Base-by-base conservation (phyloP, 2,329 filamentous ascomycete genomes). In the Colletotrichum tabaci region DNA sequence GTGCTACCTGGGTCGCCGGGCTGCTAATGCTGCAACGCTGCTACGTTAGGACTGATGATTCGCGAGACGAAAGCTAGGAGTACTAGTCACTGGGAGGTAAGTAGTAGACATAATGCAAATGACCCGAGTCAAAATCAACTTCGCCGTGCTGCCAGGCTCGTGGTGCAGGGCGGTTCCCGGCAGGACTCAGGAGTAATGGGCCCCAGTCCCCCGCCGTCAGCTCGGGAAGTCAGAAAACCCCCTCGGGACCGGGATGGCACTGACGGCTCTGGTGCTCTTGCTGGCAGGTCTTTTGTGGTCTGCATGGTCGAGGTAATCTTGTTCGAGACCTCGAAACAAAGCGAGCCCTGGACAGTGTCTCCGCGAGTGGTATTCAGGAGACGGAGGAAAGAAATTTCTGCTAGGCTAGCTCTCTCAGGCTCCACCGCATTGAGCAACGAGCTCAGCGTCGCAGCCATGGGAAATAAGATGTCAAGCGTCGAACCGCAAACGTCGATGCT, bases 381-480 rank as follows among this genome's bases (percentile, higher is more conserved):
- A 71, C 42, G 64, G 30, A 62, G 16, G 57, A 44, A 44, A 40
- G 49, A 68, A 58, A 71, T 53, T 18, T 55, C 46, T 68, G 30
- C 58, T 15, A 15, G 55, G 38, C 44, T 21, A 10, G 30, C 30
- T 35, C 30, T 35, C 30, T 35, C 30, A 35, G 30, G 2, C 57
- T 52, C 68, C 68, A 68, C 68, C 46, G 65, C 68, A 71, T 71
- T 66, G 65, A 71, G 52, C 15, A 50, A 16, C 16, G 26, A 44
- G 38, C 44, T 62, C 66, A 62, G 68, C 50, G 52, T 65, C 64
- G 68, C 65, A 40, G 12, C 68, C 44, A 30, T 42, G 64, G 57
- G 65, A 63, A 71, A 71, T 71, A 68, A 63, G 57, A 46, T 58
- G 68, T 68, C 58, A 71, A 63, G 68, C 68, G 13, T 58, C 65